Conservation (phyloP, 1,284 basidiomycete species). For the Phylloboletellus chloephorus region DNA sequence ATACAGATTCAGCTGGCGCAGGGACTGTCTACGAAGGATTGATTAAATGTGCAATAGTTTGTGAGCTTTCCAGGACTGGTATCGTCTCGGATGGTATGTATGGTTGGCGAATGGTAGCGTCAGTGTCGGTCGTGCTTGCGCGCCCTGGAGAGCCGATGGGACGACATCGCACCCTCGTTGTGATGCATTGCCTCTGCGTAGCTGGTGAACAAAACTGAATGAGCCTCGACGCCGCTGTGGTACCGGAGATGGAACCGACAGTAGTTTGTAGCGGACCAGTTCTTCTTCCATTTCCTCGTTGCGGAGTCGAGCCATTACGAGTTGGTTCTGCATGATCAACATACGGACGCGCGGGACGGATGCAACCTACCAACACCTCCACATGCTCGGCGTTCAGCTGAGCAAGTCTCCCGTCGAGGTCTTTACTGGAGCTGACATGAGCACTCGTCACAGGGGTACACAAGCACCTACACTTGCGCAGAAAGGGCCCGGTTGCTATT, state of each 20-base stretch:
- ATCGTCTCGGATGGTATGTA: constrained; percentile 16
- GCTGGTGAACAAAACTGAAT: constrained; percentile 35
- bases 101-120: constrained; percentile 1
- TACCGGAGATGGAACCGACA: constrained; percentile 49
- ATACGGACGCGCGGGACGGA: neutral
- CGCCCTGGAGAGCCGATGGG: constrained; percentile 64
- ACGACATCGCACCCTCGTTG: constrained; percentile 73
- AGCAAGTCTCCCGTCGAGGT: constrained; percentile 69
- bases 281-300: constrained; percentile 89
- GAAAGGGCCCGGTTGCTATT: constrained; percentile 74
- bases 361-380: constrained; percentile 54
- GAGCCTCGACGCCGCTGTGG: neutral
- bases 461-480: constrained; percentile 64
- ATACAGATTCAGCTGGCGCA: constrained; percentile 30
- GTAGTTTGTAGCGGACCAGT: constrained; percentile 84
- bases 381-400: constrained; percentile 80
- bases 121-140: too few species aligned
- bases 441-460: neutral
- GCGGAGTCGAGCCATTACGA: constrained; percentile 79
- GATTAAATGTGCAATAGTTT: constrained; percentile 4
- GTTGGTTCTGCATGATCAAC: constrained; percentile 61
- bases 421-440: constrained; percentile 49
- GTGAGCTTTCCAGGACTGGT: constrained; percentile 1
- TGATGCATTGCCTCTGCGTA: constrained; percentile 88
- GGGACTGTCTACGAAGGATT: constrained; percentile 15